A percentile compares a stretch with the other conserved stretches of the same genome.
phyloP scores from a whole-genome alignment of 805 yeast genomes.

The Saturnispora mendoncae region DNA sequence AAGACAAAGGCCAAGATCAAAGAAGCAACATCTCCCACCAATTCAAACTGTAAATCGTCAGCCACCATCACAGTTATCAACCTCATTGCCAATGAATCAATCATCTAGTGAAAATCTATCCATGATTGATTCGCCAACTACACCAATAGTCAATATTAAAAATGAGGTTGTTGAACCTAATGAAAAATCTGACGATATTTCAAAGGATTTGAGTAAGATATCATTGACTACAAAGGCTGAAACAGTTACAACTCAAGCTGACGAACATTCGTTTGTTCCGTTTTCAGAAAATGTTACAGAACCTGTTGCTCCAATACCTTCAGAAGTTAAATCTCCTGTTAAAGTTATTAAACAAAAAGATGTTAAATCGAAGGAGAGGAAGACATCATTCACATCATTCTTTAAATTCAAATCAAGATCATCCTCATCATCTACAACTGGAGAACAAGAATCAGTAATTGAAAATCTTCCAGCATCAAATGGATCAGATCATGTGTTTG shows the following conservation, averaged over 20 bases:
- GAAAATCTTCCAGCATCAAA: no score
- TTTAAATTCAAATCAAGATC: conserved; percentile 15
- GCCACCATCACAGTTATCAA: background rate
- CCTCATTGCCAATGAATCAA: background rate
- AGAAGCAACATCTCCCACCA: background rate
- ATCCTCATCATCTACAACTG: background rate
- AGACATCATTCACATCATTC: conserved; percentile 15
- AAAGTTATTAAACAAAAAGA: conserved; percentile 9
- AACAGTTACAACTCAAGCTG: no score
- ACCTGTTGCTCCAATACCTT: background rate
- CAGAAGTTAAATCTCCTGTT: background rate
- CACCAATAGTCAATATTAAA: no score
- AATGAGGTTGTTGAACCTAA: background rate
- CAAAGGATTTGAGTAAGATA: no score
- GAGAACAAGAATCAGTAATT: no score
- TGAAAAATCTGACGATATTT: background rate
- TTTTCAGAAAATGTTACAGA: background rate
- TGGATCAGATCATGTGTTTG: background rate
- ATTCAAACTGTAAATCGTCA: background rate
- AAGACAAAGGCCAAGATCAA: background rate
- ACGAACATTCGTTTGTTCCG: background rate
- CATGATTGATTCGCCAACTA: background rate
- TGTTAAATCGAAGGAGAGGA: conserved; percentile 9
- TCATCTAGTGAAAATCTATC: background rate
- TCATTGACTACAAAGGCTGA: background rate